Evolutionary conservation across 1,139 yeast genomes (phyloP), one percentile per base, ranked within the genome.

Genomic region (Hanseniaspora uvarum): DNA sequence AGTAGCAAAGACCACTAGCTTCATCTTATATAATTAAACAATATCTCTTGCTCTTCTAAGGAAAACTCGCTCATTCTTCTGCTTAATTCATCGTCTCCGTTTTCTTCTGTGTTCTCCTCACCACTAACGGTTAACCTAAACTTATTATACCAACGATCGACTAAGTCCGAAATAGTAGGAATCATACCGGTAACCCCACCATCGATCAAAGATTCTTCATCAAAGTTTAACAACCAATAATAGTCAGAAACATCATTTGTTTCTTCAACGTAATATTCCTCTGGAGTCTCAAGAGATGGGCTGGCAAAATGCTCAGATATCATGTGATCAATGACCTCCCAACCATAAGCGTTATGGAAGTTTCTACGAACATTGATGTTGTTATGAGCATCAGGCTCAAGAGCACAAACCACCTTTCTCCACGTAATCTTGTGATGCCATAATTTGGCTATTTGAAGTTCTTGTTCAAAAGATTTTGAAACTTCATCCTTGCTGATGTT

Each of bases 371-470:
- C 98, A 34, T 86, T 75, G 50, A 92, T 89, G 62, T 89, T 94
- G 64, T 92, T 92, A 64, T 92, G 99, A 0, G 99, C 96, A 68
- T 92, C 99, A 0, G 96, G 96, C 58, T 81, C 80, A 56, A 94
- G 70, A 50, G 80, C 79, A 1, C 89, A 96, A 31, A 94, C 68
- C 0, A 94, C 96, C 67, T 92, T 92, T 46, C 97, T 73, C 99
- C 99, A 92, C 4, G 78, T 69, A 86, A 88, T 78, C 7, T 78
- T 80, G 56, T 78, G 75, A 65, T 94, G 98, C 82, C 95, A 92
- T 55, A 80, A 81, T 47, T 95, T 71, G 0, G 98, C 98, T 55
- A 89, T 86, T 48, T 75, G 75, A 59, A 87, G 96, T 63, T 89
- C 96, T 77, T 54, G 18, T 60, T 60, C 40, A 12, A 41, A 41